Percentiles rank a stretch among this genome's conserved stretches.
Conservation (phyloP, 1,139 yeast genomes). For the Kurtzmaniella quercitrusa region DNA sequence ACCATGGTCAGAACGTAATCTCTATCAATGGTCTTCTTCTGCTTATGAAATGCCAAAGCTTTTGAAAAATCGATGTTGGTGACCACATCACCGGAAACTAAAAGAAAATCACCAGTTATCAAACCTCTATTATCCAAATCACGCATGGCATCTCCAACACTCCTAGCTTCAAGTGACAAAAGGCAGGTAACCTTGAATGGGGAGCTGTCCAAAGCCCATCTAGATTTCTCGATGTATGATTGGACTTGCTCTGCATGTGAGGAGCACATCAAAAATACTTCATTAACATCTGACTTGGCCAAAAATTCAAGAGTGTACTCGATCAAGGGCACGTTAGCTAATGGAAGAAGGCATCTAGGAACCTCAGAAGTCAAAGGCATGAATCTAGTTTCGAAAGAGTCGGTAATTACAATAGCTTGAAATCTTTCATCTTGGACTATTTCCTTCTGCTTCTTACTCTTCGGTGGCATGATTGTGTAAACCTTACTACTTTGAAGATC, state of each 20-base stretch:
- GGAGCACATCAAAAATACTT: slow-evolving; percentile 85
- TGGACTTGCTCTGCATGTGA: slow-evolving; percentile 88
- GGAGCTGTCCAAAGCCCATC: slow-evolving; percentile 70
- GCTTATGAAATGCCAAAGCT: slow-evolving; percentile 70
- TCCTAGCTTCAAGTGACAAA: slow-evolving; percentile 81
- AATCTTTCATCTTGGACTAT: slow-evolving; percentile 67
- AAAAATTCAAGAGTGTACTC: slow-evolving; percentile 93
- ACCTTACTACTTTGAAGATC: background rate
- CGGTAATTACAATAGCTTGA: slow-evolving; percentile 93
- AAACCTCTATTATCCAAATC: slow-evolving; percentile 89
- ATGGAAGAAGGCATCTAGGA: slow-evolving; percentile 87
- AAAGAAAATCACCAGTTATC: slow-evolving; percentile 81
- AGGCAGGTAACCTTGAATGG: slow-evolving; percentile 79
- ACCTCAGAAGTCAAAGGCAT: slow-evolving; percentile 82
- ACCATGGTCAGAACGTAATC: slow-evolving; percentile 96
- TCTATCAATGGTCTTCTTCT: slow-evolving; percentile 68
- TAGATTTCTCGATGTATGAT: slow-evolving; percentile 73
- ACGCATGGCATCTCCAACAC: slow-evolving; percentile 97
- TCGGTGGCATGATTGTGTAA: slow-evolving; percentile 35
- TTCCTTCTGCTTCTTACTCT: slow-evolving; percentile 50
- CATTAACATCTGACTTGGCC: slow-evolving; percentile 86
- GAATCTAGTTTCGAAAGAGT: slow-evolving; percentile 86
- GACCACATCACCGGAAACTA: slow-evolving; percentile 92
- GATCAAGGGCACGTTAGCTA: slow-evolving; percentile 89
- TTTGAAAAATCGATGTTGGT: slow-evolving; percentile 80